These are phyloP conservation scores for Barbarea vulgaris DNA, from an alignment of 345 rosid genomes.

Conservation along the genomic window DNA sequence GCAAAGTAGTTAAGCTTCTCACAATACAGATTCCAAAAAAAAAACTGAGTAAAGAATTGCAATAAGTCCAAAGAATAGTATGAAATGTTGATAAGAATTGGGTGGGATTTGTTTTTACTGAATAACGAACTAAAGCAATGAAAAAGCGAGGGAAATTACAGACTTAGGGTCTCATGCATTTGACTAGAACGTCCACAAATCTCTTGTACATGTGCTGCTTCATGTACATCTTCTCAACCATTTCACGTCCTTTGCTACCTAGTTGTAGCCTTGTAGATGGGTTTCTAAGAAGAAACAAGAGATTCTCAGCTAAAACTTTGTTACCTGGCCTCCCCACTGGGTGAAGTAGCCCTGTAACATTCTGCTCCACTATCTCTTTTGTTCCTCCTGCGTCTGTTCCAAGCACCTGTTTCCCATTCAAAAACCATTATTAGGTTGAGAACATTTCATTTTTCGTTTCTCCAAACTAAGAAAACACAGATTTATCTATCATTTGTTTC, in stretches of 20 bases:
- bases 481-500: conserved; percentile 21
- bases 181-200: conserved; percentile 73
- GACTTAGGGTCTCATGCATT: conserved; percentile 69
- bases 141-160: conserved; percentile 12
- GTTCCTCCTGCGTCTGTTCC: conserved; percentile 99
- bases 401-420: conserved; percentile 37
- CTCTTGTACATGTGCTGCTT: conserved; percentile 91
- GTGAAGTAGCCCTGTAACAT: conserved; percentile 85
- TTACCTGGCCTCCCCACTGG: conserved; percentile 71
- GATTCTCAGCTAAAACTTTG: conserved; percentile 60
- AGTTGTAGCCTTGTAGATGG: conserved; percentile 61
- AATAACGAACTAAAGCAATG: conserved; percentile 12
- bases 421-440: neutral
- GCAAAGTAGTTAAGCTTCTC: neutral
- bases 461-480: neutral
- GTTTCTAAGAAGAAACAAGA: conserved; percentile 59
- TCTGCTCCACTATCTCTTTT: conserved; percentile 79
- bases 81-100: conserved; percentile 22
- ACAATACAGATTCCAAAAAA: conserved; percentile 5
- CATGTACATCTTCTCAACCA: conserved; percentile 66
- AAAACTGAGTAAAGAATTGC: neutral
- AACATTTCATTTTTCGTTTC: conserved; percentile 4
- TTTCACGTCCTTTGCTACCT: conserved; percentile 76
- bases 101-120: neutral
- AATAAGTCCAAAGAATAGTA: conserved; percentile 22